Conservation (phyloP, 495 filamentous ascomycete genomes). For the Usnea hakonensis region DNA sequence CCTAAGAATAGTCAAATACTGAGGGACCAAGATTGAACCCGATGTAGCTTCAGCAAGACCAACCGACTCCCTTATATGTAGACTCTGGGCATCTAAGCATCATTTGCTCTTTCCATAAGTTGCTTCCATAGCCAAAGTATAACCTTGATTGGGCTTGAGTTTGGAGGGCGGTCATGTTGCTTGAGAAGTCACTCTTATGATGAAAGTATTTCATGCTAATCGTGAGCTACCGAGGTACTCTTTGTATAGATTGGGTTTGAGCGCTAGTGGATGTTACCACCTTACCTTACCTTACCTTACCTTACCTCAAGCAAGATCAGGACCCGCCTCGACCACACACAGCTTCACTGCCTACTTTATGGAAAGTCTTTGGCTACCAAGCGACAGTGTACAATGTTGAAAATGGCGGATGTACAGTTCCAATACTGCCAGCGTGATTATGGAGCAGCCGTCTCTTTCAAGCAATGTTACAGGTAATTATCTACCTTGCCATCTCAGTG, state of each 20-base stretch:
- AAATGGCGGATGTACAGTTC: constrained; percentile 16
- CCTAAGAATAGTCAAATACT: not conserved
- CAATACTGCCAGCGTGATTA: constrained; percentile 3
- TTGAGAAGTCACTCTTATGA: too few species aligned
- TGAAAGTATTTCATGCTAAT: too few species aligned
- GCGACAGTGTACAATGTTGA: not conserved
- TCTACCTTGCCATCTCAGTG: not conserved
- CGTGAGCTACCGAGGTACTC: too few species aligned
- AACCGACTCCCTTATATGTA: constrained; percentile 37
- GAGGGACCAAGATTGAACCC: too few species aligned
- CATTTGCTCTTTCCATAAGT: constrained; percentile 65
- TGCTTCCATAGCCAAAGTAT: constrained; percentile 71
- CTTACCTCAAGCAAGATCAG: too few species aligned
- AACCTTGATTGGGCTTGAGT: not conserved
- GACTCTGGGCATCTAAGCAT: constrained; percentile 50
- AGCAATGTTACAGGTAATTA: constrained; percentile 17
- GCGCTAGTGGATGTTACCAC: too few species aligned
- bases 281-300: too few species aligned
- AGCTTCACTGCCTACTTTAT: not conserved
- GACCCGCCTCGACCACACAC: not conserved
- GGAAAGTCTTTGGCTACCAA: not conserved
- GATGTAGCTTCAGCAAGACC: not conserved
- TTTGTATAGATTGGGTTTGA: too few species aligned
- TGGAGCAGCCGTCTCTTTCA: constrained; percentile 14
- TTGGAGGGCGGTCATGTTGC: not conserved